These are phyloP conservation scores for Zymoseptoria ardabiliae DNA, from an alignment of 2,329 filamentous ascomycete genomes.

Conservation along the genomic window DNA sequence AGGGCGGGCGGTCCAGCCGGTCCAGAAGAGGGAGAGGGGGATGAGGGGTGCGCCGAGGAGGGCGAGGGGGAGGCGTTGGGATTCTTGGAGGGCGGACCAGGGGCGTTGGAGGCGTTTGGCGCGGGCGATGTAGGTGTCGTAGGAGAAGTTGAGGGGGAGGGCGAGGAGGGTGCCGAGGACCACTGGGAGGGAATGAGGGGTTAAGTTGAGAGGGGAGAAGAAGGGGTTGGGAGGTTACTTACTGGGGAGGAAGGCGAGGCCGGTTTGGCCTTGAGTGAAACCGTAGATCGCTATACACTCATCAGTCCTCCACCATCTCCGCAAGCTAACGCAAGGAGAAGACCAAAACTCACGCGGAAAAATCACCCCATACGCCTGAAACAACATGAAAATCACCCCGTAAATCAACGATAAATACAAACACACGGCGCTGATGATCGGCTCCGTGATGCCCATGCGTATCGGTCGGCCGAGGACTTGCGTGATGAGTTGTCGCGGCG, in stretches of 20 bases:
- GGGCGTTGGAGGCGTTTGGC: conserved; percentile 4
- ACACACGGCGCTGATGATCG: conserved; percentile 63
- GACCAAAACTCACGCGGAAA: conserved; percentile 2
- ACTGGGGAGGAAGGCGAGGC: conserved; percentile 11
- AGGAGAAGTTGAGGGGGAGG: conserved; percentile 8
- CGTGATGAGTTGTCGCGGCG: conserved; percentile 51
- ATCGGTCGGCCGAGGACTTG: conserved; percentile 62
- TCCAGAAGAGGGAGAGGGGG: conserved; percentile 32
- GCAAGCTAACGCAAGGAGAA: neutral
- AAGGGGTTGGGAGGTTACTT: neutral
- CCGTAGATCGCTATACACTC: conserved; percentile 4
- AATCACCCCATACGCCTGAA: conserved; percentile 12
- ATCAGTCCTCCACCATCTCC: neutral
- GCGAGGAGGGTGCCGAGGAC: conserved; percentile 8
- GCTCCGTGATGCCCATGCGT: conserved; percentile 61
- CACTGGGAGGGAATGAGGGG: neutral
- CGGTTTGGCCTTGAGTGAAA: conserved; percentile 9
- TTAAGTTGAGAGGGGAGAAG: neutral
- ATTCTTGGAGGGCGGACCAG: conserved; percentile 57
- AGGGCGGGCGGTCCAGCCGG: conserved; percentile 56
- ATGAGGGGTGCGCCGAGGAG: conserved; percentile 58
- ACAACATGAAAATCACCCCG: conserved; percentile 48
- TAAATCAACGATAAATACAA: conserved; percentile 58
- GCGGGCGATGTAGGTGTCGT: conserved; percentile 5
- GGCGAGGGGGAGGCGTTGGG: conserved; percentile 60